These are phyloP conservation scores for Endotrypanum monterogeii DNA, from an alignment of 208 protist species.

Conservation along the genomic window DNA sequence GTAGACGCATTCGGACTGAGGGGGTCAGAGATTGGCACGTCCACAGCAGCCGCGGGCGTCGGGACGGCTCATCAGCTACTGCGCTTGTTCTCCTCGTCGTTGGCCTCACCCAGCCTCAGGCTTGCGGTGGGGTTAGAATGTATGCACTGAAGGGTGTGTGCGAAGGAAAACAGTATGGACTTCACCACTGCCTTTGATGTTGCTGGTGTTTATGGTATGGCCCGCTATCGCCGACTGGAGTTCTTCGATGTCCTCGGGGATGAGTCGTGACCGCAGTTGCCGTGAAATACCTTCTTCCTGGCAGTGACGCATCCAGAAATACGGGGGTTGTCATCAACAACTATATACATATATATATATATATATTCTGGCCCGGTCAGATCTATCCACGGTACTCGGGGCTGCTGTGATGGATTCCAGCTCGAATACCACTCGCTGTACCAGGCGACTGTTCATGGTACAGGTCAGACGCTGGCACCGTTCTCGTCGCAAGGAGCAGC, in stretches of 20 bases:
- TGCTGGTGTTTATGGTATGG: neutral
- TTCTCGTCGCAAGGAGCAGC: no score
- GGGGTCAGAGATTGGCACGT: neutral
- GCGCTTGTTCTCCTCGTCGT: neutral
- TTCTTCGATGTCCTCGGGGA: conserved; percentile 3
- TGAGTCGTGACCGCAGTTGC: conserved; percentile 14
- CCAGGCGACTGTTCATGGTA: neutral
- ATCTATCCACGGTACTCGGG: neutral
- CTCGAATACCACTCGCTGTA: neutral
- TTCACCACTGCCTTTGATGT: neutral
- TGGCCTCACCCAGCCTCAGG: neutral
- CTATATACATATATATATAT: no score
- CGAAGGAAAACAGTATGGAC: neutral
- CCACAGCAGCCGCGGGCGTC: neutral
- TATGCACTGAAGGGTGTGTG: neutral
- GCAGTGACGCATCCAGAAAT: neutral
- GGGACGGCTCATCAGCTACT: neutral
- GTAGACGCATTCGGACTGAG: neutral
- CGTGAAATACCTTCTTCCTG: neutral
- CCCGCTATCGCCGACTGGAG: conserved; percentile 15
- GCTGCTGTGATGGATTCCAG: neutral
- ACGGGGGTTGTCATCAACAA: neutral
- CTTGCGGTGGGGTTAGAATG: neutral
- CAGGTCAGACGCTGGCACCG: neutral
- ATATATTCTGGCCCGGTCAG: neutral